Evolutionary conservation across 202 grass and related monocot genomes (phyloP).

Genomic region (Setaria viridis): DNA sequence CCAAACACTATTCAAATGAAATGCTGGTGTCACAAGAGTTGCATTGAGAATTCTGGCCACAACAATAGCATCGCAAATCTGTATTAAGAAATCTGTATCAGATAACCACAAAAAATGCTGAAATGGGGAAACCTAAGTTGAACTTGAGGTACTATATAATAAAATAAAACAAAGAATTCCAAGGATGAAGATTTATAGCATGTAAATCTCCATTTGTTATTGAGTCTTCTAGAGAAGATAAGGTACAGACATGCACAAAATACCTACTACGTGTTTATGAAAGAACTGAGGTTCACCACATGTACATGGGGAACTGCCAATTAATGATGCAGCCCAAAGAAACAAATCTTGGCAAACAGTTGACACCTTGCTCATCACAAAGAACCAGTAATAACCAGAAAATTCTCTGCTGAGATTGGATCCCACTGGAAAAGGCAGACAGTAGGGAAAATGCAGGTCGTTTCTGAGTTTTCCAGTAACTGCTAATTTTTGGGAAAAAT

Average conservation of each 20-base stretch:
- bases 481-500: neutral
- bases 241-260: neutral
- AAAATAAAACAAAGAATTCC: neutral
- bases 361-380: neutral
- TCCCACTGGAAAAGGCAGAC: neutral
- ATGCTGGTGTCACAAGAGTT: constrained; percentile 83
- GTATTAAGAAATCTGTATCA: constrained; percentile 45
- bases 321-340: neutral
- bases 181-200: neutral
- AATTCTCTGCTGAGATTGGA: neutral
- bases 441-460: neutral
- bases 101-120: constrained; percentile 8
- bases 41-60: constrained; percentile 89
- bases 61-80: constrained; percentile 95
- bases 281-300: constrained; percentile 19
- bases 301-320: neutral
- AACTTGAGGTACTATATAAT: neutral
- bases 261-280: neutral
- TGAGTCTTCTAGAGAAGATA: constrained; percentile 13
- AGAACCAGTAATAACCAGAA: neutral
- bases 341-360: neutral
- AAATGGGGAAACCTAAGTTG: constrained; percentile 1
- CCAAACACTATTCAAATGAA: constrained; percentile 97
- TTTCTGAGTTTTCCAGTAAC: neutral
- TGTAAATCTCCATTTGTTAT: neutral